Base-by-base conservation (phyloP, 129 eudicot genomes). In the Lonicera japonica region DNA sequence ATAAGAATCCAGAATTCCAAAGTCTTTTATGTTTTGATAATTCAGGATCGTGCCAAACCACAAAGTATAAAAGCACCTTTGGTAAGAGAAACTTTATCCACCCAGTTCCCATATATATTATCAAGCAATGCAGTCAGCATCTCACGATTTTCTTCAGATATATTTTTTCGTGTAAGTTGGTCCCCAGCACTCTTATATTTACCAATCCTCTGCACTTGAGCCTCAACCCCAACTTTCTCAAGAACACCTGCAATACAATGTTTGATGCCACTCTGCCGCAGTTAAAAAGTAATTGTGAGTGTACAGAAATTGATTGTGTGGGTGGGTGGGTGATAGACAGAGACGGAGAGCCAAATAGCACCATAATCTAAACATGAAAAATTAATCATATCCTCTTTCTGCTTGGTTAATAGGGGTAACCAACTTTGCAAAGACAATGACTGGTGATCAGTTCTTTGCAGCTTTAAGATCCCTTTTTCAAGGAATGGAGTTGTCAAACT, bases 131-230 rank as follows among this genome's bases (percentile, higher is more conserved):
- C 70, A 23, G 96, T 80, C 68, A 92, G 83, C 95, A 92, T 82
- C 77, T 92, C 98, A 54, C 91, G 90, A 63, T 91, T 87, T 64
- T 79, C 96, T 59, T 82, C 86, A 15, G 98, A 87, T 24, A 91
- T 84, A 72, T 59, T 79, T 60, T 87, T 91, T 59, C 96, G 98
- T 2, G 67, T 65, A 25, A 87, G 75, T 65, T 71, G 86, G 67
- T 91, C 98, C 61, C 98, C 98, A 43, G 76, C 82, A 76, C 95
- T 87, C 75, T 91, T 87, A 72, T 91, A 91, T 75, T 91, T 91
- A 68, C 98, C 98, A 70, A 91, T 91, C 66, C 98, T 81, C 45
- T 91, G 73, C 36, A 82, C 83, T 73, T 91, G 98, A 70, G 96
- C 86, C 66, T 91, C 88, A 72, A 91, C 64, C n/a, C 96, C 95